phyloP scores from a whole-genome alignment of 108 stramenopile genomes.

The Cyclotella cryptica region DNA sequence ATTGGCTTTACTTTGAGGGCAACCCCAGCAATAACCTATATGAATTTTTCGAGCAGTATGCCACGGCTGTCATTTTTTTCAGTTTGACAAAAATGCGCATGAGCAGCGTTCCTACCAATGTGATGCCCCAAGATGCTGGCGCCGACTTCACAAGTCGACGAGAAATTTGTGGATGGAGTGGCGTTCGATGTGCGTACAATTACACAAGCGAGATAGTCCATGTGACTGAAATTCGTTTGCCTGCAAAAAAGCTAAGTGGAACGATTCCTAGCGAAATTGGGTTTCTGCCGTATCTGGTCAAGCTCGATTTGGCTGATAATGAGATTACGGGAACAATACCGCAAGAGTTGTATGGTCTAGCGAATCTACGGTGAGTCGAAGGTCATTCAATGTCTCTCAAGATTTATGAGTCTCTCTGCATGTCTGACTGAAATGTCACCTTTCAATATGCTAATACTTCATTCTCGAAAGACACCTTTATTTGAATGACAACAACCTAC shows the following conservation, averaged over 20 bases:
- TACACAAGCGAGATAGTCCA: conserved; percentile 47
- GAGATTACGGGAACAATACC: conserved; percentile 75
- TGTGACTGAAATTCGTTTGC: conserved; percentile 43
- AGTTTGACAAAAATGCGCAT: conserved; percentile 37
- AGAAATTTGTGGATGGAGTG: conserved; percentile 48
- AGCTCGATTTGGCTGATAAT: conserved; percentile 76
- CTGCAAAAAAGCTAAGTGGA: conserved; percentile 53
- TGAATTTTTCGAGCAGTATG: conserved; percentile 59
- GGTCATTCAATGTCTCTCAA: no score
- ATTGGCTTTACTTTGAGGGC: conserved; percentile 46
- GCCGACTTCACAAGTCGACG: conserved; percentile 23
- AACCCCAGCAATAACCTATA: conserved; percentile 43
- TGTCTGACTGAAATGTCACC: background rate
- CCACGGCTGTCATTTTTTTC: conserved; percentile 47
- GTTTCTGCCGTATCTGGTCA: conserved; percentile 49
- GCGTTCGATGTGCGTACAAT: conserved; percentile 50
- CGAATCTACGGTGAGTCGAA: conserved; percentile 40
- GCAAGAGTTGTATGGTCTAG: conserved; percentile 45
- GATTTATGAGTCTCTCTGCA: background rate
- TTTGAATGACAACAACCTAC: conserved; percentile 51
- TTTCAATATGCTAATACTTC: background rate
- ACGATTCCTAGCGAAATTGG: conserved; percentile 67
- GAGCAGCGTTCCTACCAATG: conserved; percentile 3
- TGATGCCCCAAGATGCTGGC: conserved; percentile 24
- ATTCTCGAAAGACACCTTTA: conserved; percentile 44